These are phyloP conservation scores for Gomphus bonarii DNA, from an alignment of 1,284 basidiomycete species.

Conservation along the genomic window DNA sequence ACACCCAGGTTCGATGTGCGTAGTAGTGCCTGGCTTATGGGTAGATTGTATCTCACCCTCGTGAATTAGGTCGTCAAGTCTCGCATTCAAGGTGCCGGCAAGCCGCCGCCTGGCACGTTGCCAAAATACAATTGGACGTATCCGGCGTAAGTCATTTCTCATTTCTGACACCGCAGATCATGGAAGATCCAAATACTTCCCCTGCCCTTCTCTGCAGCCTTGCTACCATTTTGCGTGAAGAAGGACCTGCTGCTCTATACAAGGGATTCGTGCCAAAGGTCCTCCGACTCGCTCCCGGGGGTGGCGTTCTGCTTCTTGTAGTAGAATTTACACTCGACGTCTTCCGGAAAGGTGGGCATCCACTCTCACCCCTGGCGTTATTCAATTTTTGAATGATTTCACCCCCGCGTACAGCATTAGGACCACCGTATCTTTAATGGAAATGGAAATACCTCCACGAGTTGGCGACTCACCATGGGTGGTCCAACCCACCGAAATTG, in stretches of 20 bases:
- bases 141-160: slow-evolving; percentile 40
- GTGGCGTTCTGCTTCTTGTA: slow-evolving; percentile 89
- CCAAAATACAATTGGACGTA: slow-evolving; percentile 95
- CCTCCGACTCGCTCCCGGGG: slow-evolving; percentile 84
- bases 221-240: slow-evolving; percentile 77
- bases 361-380: not conserved
- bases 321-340: slow-evolving; percentile 72
- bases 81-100: slow-evolving; percentile 76
- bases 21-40: slow-evolving; percentile 2
- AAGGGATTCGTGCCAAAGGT: slow-evolving; percentile 90
- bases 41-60: slow-evolving; percentile 6
- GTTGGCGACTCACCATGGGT: not conserved
- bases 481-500: not conserved
- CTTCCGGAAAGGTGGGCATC: slow-evolving; percentile 56
- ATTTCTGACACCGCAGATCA: not conserved
- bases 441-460: not conserved
- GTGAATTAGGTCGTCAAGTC: slow-evolving; percentile 82
- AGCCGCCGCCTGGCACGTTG: slow-evolving; percentile 48
- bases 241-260: slow-evolving; percentile 85
- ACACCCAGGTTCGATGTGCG: slow-evolving; percentile 11
- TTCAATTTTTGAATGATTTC: not conserved
- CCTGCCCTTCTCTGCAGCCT: slow-evolving; percentile 30
- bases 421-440: slow-evolving; percentile 25
- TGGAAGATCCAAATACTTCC: not conserved
- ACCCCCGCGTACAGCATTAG: slow-evolving; percentile 18